phyloP scores from a whole-genome alignment of 352 stramenopile genomes.

The Phytophthora palmivora region DNA sequence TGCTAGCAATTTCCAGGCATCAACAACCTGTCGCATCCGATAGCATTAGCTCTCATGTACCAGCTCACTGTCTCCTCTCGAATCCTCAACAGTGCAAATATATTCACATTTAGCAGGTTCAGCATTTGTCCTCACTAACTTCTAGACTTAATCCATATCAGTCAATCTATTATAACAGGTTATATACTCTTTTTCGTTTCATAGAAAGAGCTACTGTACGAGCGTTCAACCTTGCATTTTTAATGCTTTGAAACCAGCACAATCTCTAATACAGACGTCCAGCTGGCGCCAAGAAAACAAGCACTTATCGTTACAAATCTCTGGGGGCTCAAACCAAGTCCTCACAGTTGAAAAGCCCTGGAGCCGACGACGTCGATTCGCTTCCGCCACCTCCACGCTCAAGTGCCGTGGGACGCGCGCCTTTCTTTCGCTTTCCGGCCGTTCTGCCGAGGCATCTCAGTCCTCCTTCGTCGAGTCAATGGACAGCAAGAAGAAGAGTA shows the following conservation, averaged over 20 bases:
- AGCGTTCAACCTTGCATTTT: background rate
- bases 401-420: conserved; percentile 30
- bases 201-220: background rate
- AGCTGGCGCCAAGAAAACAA: conserved; percentile 12
- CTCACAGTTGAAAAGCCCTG: conserved; percentile 20
- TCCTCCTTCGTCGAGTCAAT: conserved; percentile 2
- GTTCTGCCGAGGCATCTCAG: conserved; percentile 24
- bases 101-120: too few relatives aligned
- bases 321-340: conserved; percentile 2
- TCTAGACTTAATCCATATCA: too few relatives aligned
- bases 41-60: too few relatives aligned
- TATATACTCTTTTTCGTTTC: background rate
- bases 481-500: conserved; percentile 1
- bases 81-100: too few relatives aligned
- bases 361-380: background rate
- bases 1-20: background rate
- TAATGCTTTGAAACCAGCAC: background rate
- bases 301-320: too few relatives aligned
- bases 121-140: too few relatives aligned
- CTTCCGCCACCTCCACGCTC: background rate
- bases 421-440: conserved; percentile 24
- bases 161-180: too few relatives aligned
- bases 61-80: too few relatives aligned
- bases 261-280: background rate
- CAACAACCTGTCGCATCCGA: background rate